phyloP scores from a whole-genome alignment of 73 alveolate genomes.

The Urostyla sp. region DNA sequence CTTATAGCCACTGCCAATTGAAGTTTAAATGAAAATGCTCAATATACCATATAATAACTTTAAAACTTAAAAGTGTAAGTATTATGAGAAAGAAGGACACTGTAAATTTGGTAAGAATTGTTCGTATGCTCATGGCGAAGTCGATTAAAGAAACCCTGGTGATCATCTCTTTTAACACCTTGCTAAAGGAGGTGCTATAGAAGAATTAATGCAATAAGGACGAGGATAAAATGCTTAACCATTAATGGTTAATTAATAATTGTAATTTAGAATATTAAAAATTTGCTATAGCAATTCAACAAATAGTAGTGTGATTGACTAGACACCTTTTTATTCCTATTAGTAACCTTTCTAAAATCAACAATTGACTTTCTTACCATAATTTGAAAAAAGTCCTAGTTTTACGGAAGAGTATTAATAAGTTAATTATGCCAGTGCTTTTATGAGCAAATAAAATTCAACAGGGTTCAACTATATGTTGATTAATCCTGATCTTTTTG shows the following conservation, averaged over 20 bases:
- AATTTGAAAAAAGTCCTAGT: neutral
- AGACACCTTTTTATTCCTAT: too few species aligned
- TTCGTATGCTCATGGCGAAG: constrained; percentile 89
- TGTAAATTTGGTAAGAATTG: constrained; percentile 85
- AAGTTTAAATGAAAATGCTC: constrained; percentile 38
- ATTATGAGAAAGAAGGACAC: constrained; percentile 64
- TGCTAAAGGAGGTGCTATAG: neutral
- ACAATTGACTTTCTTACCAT: constrained; percentile 16
- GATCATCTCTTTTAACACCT: constrained; percentile 18
- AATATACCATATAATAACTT: constrained; percentile 58
- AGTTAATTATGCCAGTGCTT: neutral
- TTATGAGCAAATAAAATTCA: neutral
- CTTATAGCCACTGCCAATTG: constrained; percentile 43
- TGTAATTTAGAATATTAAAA: too few species aligned
- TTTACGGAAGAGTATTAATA: neutral
- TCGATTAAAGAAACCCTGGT: constrained; percentile 66
- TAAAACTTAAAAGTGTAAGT: constrained; percentile 60
- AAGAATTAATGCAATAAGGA: neutral
- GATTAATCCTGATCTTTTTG: constrained; percentile 15
- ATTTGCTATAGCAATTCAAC: neutral
- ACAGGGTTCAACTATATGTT: constrained; percentile 49
- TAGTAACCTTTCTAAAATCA: too few species aligned
- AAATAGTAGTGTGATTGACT: neutral
- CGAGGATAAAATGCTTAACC: neutral
- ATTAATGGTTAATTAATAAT: neutral